Conservation (phyloP, 306 rosid species). For the Lathyrus sativus region DNA sequence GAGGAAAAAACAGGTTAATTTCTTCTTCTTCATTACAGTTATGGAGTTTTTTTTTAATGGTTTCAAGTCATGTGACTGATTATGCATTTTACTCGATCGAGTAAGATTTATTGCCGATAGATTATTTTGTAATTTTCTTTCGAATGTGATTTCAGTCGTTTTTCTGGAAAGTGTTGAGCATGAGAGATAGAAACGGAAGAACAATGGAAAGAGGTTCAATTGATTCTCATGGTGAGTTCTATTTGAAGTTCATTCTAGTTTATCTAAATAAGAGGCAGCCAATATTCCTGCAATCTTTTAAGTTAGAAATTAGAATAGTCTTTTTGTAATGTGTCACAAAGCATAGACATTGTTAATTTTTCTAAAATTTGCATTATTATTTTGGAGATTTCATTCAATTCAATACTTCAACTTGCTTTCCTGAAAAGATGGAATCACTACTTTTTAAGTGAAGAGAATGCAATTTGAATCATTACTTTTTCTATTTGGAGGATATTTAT, state of each 20-base stretch:
- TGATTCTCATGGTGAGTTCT: constrained; percentile 60
- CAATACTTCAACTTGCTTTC: constrained; percentile 37
- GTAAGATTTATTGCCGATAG: constrained; percentile 3
- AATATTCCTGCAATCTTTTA: constrained; percentile 33
- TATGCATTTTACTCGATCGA: neutral
- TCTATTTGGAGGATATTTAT: constrained; percentile 22
- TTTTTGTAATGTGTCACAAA: constrained; percentile 15
- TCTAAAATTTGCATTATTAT: constrained; percentile 6
- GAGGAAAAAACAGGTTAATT: constrained; percentile 47
- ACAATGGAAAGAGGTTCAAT: constrained; percentile 40
- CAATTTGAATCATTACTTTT: constrained; percentile 23
- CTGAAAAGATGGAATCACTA: constrained; percentile 35
- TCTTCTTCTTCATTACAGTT: neutral
- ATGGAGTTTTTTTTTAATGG: neutral
- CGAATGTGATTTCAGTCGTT: constrained; percentile 67
- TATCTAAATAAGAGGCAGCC: constrained; percentile 11
- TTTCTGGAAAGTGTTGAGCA: constrained; percentile 62
- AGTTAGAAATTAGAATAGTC: constrained; percentile 25
- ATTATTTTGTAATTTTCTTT: constrained; percentile 1
- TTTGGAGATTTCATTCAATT: constrained; percentile 27
- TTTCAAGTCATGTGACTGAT: neutral
- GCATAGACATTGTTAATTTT: constrained; percentile 31
- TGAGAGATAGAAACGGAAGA: constrained; percentile 61
- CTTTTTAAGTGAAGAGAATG: constrained; percentile 35
- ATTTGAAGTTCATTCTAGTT: constrained; percentile 29